A percentile compares a stretch with the other conserved stretches of the same genome.
Evolutionary conservation across 257 asterid species (phyloP).

Genomic region (Solanum peruvianum): DNA sequence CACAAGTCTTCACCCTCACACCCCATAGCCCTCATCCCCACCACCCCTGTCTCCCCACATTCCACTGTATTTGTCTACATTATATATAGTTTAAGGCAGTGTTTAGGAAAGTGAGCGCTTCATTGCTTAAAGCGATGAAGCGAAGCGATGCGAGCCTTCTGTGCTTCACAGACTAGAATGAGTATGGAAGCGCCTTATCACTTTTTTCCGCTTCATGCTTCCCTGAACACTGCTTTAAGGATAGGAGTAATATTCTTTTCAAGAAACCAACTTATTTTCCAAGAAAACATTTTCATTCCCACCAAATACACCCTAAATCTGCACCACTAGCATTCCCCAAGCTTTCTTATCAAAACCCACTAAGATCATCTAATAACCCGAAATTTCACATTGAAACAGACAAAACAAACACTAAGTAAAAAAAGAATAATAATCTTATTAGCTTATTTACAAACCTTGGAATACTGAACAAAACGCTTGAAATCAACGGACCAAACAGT

Average conservation of each 20-base stretch:
- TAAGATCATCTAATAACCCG: neutral
- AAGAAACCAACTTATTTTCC: neutral
- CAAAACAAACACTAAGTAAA: neutral
- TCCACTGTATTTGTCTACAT: neutral
- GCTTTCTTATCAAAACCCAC: neutral
- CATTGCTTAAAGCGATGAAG: too few species aligned
- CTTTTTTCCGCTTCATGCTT: too few species aligned
- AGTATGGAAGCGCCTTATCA: too few species aligned
- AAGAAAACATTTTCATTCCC: neutral
- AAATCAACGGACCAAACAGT: conserved; percentile 92
- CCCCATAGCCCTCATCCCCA: neutral
- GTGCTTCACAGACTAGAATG: too few species aligned
- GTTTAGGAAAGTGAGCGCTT: too few species aligned
- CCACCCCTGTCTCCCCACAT: neutral
- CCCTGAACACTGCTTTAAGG: too few species aligned
- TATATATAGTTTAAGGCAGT: too few species aligned
- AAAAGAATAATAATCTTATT: neutral
- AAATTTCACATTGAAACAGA: neutral
- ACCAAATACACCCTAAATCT: neutral
- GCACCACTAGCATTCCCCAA: neutral
- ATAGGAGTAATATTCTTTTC: neutral
- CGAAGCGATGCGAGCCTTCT: too few species aligned
- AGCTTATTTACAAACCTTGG: conserved; percentile 35
- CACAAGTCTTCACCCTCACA: neutral
- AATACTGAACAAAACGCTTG: conserved; percentile 66